Base-by-base conservation (phyloP, 2,329 filamentous ascomycete species). In the Alternaria gaisen region DNA sequence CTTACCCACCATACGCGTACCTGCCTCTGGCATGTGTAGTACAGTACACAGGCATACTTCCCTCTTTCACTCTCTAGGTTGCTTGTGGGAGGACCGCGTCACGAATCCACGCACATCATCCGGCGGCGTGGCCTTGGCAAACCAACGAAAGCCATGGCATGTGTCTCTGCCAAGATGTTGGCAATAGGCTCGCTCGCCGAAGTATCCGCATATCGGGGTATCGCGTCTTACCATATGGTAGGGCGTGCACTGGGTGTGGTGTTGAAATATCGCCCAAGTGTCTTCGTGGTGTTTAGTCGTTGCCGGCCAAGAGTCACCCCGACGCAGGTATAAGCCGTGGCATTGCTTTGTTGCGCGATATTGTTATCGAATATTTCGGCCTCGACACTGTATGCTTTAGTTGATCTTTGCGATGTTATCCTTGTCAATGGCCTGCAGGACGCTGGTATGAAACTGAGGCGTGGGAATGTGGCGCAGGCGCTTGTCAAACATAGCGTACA, bases 381-480 rank as follows among this genome's bases (percentile, higher is more conserved):
- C 32, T 12, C 36, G 32, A 32, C 14, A 8, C 30, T 38, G 34
- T 24, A 36, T 36, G 50, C 38, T 24, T 46, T 28, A 42, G 34
- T 43, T 53, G 22, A 24, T 24, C 44, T 32, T 55, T 18, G 51
- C 43, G 20, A 26, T 48, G 36, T 32, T 44, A n/a, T 44, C 36
- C 26, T 28, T 18, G 56, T 43, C 18, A 36, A 42, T 20, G 36
- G n/a, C 12, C 14, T 26, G n/a, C 20, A 43, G 42, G 9, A 10
- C 24, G 20, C 26, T 24, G 10, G 11, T 40, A 12, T 56, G 53
- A 56, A 50, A 56, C 57, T 56, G 57, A 50, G 53, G 57, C 57
- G 57, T 36, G 16, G 44, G 36, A 44, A 32, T 36, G 46, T 56
- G 56, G 56, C 56, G 56, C 52, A 59, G 56, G 34, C n/a, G 20